phyloP scores from a whole-genome alignment of 257 asterid genomes.

The Solanum pimpinellifolium region DNA sequence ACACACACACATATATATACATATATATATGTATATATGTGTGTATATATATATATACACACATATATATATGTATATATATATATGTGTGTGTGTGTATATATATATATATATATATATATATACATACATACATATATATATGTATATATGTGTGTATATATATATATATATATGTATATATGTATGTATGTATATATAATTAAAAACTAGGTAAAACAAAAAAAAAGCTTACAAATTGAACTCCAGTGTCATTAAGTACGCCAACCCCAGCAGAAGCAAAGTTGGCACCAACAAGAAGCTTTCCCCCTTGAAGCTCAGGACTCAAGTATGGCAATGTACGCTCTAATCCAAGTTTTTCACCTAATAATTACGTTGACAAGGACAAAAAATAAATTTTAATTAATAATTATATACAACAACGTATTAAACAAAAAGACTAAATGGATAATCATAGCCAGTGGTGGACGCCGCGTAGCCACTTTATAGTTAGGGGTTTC shows the following conservation, averaged over 20 bases:
- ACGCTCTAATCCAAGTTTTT: constrained; percentile 48
- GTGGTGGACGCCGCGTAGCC: too few species aligned
- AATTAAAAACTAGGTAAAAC: background rate
- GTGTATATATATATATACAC: too few species aligned
- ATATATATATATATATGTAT: too few species aligned
- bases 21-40: too few species aligned
- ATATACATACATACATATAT: too few species aligned
- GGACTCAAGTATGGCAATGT: constrained; percentile 65
- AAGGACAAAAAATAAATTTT: background rate
- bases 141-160: too few species aligned
- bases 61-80: too few species aligned
- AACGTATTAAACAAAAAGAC: background rate
- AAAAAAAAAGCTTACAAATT: constrained; percentile 42
- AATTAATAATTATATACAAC: constrained; percentile 23
- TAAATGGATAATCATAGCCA: background rate
- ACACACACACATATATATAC: too few species aligned
- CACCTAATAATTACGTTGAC: constrained; percentile 28
- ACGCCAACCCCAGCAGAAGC: constrained; percentile 92
- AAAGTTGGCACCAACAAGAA: constrained; percentile 76
- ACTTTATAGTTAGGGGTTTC: too few species aligned
- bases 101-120: too few species aligned
- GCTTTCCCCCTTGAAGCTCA: constrained; percentile 32
- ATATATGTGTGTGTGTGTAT: too few species aligned
- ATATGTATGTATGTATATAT: too few species aligned
- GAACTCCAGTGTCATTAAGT: constrained; percentile 77